A percentile compares a stretch with the other conserved stretches of the same genome.
Evolutionary conservation across 2,329 filamentous ascomycete genomes (phyloP).

Genomic region (Colletotrichum melonis): DNA sequence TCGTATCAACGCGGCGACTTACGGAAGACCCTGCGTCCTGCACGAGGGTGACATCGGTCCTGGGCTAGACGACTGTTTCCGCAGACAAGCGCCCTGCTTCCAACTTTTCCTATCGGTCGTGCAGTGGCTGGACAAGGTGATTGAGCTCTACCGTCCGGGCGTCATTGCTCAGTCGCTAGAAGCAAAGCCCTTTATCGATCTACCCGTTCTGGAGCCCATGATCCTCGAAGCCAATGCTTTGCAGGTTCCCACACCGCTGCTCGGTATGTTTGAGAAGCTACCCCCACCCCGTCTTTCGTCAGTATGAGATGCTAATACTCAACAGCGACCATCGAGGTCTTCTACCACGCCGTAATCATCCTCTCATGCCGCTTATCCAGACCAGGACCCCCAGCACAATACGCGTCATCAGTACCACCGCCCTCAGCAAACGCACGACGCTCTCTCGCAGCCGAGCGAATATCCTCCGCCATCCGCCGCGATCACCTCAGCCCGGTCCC

Average conservation of each 20-base stretch:
- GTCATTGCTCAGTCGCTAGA: slow-evolving; percentile 37
- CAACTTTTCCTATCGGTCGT: slow-evolving; percentile 67
- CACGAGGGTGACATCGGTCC: slow-evolving; percentile 70
- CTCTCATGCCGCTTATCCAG: slow-evolving; percentile 68
- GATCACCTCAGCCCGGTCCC: slow-evolving; percentile 66
- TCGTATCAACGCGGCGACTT: slow-evolving; percentile 68
- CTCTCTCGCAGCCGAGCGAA: slow-evolving; percentile 68
- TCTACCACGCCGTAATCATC: slow-evolving; percentile 74
- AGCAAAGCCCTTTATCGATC: slow-evolving; percentile 61
- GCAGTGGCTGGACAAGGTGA: slow-evolving; percentile 67
- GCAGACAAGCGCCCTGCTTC: slow-evolving; percentile 64
- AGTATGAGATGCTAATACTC: slow-evolving; percentile 36
- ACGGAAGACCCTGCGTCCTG: slow-evolving; percentile 69
- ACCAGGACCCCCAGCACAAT: slow-evolving; percentile 51
- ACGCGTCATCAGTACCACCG: slow-evolving; percentile 54
- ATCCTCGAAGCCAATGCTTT: slow-evolving; percentile 65
- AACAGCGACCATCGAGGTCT: slow-evolving; percentile 68
- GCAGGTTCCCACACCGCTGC: slow-evolving; percentile 58
- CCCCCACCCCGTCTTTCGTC: too few species aligned
- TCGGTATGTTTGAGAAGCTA: slow-evolving; percentile 54
- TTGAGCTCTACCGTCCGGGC: slow-evolving; percentile 69
- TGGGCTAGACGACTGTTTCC: slow-evolving; percentile 62
- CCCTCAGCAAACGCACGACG: slow-evolving; percentile 66
- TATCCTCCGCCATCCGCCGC: slow-evolving; percentile 63
- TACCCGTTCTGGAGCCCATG: slow-evolving; percentile 68